Evolutionary conservation across 345 rosid genomes (phyloP).

Genomic region (Populus pruinosa): DNA sequence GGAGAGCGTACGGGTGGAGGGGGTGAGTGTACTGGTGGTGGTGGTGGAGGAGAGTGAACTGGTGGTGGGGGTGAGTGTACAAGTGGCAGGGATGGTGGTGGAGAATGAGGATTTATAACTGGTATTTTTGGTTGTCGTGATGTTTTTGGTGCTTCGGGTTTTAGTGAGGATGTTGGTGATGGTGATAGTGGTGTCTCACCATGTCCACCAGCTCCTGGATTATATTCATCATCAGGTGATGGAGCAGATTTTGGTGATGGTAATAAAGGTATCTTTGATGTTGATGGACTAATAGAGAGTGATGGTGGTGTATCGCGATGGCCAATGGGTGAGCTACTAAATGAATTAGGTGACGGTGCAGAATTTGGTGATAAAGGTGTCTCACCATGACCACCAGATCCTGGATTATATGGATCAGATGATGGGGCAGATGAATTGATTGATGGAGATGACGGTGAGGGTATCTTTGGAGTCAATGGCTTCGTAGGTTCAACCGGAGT

Average conservation of each 20-base stretch:
- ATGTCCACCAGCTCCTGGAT: neutral
- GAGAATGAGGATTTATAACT: neutral
- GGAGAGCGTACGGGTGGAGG: slow-evolving; percentile 21
- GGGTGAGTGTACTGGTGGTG: slow-evolving; percentile 14
- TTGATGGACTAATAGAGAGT: neutral
- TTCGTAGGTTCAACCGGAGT: neutral
- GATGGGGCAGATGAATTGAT: neutral
- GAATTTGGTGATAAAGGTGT: neutral
- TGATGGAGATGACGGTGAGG: neutral
- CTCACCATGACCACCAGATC: neutral
- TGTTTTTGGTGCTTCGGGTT: neutral
- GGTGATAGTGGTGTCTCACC: neutral
- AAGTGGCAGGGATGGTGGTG: neutral
- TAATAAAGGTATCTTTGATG: neutral
- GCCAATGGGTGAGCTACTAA: neutral
- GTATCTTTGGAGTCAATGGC: neutral
- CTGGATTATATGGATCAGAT: neutral
- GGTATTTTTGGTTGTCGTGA: neutral
- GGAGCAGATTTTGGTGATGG: neutral
- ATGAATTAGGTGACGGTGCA: neutral
- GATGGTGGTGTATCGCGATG: neutral
- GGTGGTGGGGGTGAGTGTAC: neutral
- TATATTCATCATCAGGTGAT: neutral
- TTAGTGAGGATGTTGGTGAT: neutral
- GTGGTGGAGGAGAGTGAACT: neutral